Evolutionary conservation across 805 yeast genomes (phyloP), one percentile per base, ranked within the genome.

Genomic region (Yarrowia phangngaensis): DNA sequence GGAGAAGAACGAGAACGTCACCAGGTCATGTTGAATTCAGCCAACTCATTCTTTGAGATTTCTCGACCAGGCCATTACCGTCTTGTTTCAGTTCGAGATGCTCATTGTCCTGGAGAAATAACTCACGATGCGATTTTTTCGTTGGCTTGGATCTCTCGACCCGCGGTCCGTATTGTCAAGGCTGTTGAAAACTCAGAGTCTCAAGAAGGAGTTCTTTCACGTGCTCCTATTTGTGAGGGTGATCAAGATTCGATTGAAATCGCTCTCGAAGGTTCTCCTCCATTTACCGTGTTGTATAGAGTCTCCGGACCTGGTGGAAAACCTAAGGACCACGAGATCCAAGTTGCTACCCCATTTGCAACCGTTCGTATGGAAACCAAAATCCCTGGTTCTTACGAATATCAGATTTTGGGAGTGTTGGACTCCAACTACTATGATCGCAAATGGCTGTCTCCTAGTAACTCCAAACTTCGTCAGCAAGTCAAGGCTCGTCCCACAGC

Each of bases 241-340:
- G 68, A 64, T 22, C 77, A 73, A 49, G 73, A 70, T 49, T 65
- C 72, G 1, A 60, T 77, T 23, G 81, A 75, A 48, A 53, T 84
- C 24, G 60, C 70, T 2, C 62, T 35, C n/a, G 23, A 27, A 36
- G 54, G 62, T 3, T 64, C 74, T 5, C 70, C 80, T 1, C 89
- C 90, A 17, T 86, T 86, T 55, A 64, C 74, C n/a, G 66, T 88
- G 19, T 78, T 76, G 29, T 86, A 87, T 61, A 74, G 76, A 30
- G 51, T 58, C 14, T 20, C 20, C 9, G 58, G 59, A 6, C 61
- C 61, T 3, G 40, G 30, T 3, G 51, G 31, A 8, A 13, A 9
- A 8, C n/a, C 41, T 20, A 48, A 47, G 28, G 34, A 45, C 19
- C 49, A 55, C 16, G 36, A 64, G 60, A 57, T 75, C 19, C 78